Evolutionary conservation across 805 yeast species (phyloP).

Genomic region (Huiozyma naganishii): DNA sequence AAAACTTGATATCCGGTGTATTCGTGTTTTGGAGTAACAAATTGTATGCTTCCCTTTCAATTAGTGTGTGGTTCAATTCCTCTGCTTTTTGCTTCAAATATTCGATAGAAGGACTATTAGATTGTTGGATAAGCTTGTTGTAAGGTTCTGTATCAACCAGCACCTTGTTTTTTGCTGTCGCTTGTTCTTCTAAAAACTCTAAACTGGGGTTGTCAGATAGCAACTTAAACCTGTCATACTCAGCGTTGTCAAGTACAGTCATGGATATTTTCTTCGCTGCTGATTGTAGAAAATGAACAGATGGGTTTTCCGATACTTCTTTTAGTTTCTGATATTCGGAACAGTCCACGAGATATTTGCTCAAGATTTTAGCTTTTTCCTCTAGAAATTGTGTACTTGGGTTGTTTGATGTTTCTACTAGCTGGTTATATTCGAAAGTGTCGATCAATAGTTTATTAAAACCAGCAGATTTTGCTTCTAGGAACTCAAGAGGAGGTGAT

Average conservation of each 20-base stretch:
- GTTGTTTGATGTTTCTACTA: background rate
- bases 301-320: background rate
- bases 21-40: background rate
- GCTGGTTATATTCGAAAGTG: background rate
- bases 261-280: background rate
- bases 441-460: background rate
- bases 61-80: background rate
- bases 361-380: background rate
- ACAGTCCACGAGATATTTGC: background rate
- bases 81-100: background rate
- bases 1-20: background rate
- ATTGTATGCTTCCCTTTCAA: background rate
- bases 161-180: background rate
- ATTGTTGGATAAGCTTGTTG: background rate
- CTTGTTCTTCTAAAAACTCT: background rate
- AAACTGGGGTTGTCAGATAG: background rate
- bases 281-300: too few species aligned
- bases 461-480: background rate
- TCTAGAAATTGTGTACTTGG: background rate
- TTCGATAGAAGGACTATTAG: slow-evolving; percentile 5
- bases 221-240: background rate
- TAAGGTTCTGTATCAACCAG: background rate
- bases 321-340: background rate
- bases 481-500: slow-evolving; percentile 11
- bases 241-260: background rate